Percentiles rank a stretch among this genome's conserved stretches.
Evolutionary conservation across 371 early-diverging fungal genomes (phyloP).

Genomic region (Mucor piriformis): DNA sequence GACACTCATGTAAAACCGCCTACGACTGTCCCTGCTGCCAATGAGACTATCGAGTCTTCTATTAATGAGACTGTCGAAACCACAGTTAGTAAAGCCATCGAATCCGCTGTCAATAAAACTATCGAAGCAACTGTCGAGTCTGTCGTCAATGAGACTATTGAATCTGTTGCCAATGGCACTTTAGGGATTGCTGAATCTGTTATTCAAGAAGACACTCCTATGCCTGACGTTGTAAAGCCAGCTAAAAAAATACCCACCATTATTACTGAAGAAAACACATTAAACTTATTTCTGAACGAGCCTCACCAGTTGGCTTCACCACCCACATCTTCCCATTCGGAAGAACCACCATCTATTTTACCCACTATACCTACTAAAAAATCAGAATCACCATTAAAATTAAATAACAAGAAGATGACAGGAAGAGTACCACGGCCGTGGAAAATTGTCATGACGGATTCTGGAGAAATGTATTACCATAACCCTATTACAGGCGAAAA

Average conservation of each 20-base stretch:
- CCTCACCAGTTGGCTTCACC: not conserved
- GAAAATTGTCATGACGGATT: conserved; percentile 13
- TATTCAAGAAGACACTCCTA: too few species aligned
- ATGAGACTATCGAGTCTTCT: too few species aligned
- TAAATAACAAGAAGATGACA: not conserved
- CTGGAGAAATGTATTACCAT: conserved; percentile 12
- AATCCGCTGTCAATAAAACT: too few species aligned
- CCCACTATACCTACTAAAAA: not conserved
- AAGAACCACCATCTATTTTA: not conserved
- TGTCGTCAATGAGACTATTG: too few species aligned
- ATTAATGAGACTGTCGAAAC: too few species aligned
- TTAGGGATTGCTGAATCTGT: too few species aligned
- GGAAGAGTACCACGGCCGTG: conserved; percentile 13
- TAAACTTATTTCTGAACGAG: not conserved
- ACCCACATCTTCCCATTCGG: not conserved
- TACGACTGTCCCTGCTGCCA: too few species aligned
- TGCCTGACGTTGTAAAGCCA: not conserved
- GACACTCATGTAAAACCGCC: too few species aligned
- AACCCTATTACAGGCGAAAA: conserved; percentile 12
- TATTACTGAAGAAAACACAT: not conserved
- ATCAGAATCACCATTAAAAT: not conserved
- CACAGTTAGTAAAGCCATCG: too few species aligned
- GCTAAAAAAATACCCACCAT: not conserved
- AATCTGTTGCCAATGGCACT: too few species aligned
- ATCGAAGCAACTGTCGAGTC: too few species aligned